phyloP scores from a whole-genome alignment of 352 stramenopile species.

The Phytophthora melonis region DNA sequence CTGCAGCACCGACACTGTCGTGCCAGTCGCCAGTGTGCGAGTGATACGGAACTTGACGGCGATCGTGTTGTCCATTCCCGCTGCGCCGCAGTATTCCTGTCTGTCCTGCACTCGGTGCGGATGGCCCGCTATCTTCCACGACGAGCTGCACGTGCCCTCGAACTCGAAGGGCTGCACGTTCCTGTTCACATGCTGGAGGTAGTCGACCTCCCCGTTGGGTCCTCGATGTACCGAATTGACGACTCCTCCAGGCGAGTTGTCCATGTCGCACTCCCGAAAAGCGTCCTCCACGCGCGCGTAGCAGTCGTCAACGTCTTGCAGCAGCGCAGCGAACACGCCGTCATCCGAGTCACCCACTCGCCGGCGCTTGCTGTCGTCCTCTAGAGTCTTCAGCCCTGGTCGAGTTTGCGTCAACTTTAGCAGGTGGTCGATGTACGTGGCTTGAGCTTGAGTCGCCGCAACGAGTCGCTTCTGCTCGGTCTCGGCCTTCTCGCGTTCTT shows the following conservation, averaged over 20 bases:
- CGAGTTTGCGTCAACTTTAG: not conserved
- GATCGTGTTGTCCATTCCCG: not conserved
- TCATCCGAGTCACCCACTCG: not conserved
- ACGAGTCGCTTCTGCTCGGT: conserved; percentile 11
- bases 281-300: conserved; percentile 16
- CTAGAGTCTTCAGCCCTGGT: not conserved
- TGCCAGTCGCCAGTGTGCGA: not conserved
- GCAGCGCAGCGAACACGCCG: not conserved
- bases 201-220: conserved; percentile 13
- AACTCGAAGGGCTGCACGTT: conserved; percentile 6
- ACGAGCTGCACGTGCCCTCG: not conserved
- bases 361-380: not conserved
- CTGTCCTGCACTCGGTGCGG: conserved; percentile 8
- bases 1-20: conserved; percentile 7
- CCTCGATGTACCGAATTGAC: conserved; percentile 4
- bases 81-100: not conserved
- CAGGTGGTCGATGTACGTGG: conserved; percentile 16
- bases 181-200: conserved; percentile 9
- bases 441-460: not conserved
- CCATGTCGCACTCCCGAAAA: conserved; percentile 1
- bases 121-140: not conserved
- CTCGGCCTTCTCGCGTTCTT: conserved; percentile 4
- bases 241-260: not conserved
- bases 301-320: conserved; percentile 10
- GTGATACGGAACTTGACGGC: conserved; percentile 6